Evolutionary conservation across 768 basidiomycete species (phyloP), one percentile per base, ranked within the genome.

Genomic region (Kwoniella bestiolae): DNA sequence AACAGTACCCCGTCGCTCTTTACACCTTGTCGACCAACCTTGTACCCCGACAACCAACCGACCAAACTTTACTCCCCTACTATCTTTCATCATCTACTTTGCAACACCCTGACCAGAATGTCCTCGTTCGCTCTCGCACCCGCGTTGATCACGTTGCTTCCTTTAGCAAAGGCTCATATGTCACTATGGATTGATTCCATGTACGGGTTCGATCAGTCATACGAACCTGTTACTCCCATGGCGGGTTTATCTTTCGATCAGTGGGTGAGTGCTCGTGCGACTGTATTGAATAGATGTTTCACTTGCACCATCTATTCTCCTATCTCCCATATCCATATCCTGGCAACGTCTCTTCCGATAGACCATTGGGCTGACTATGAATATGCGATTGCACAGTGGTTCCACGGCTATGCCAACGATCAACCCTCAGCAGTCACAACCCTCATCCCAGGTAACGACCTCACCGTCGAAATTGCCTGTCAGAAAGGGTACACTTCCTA

Each of bases 331-430:
- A 38, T 12, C 2, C 35, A 38, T 11, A 38, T 18, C 12, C 38
- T 41, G 38, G 18, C 14, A 41, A 3, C 18, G 38, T 41, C 3
- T 41, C 18, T 18, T 41, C 14, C 8, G 18, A 41, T 16, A 41
- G n/a, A n/a, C n/a, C n/a, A n/a, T n/a, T n/a, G n/a, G n/a, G n/a
- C n/a, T n/a, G n/a, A n/a, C n/a, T n/a, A n/a, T n/a, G n/a, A n/a
- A n/a, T n/a, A n/a, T n/a, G n/a, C n/a, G n/a, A n/a, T 65, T 26
- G 45, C 56, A 5, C 60, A 72, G 75, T 76, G 72, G 72, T 74
- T 74, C 61, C 72, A 70, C 45, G 68, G 62, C 32, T 56, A 35
- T 69, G 47, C 23, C 57, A 58, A 41, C 31, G 49, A 57, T 4
- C 25, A n/a, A 50, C 70, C 65, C 25, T 29, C 44, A 16, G 58